These are phyloP conservation scores for Claviceps pusilla DNA, from an alignment of 2,329 filamentous ascomycete species.

Conservation along the genomic window DNA sequence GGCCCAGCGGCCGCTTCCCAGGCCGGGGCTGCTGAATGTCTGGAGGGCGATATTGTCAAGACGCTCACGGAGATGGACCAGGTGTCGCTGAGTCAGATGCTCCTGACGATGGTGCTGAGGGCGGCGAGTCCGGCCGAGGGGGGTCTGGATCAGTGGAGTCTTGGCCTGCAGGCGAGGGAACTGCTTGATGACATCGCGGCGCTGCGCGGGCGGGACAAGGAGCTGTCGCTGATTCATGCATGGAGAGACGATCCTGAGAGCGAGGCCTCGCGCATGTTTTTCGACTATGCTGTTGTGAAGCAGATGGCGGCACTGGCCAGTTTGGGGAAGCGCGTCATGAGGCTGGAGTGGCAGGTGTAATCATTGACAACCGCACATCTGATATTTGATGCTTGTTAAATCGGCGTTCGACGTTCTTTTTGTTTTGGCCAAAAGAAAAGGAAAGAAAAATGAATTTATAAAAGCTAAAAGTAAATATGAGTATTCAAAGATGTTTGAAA, in stretches of 20 bases:
- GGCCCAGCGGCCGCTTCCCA: constrained; percentile 10
- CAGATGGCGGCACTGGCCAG: constrained; percentile 32
- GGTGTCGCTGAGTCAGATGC: constrained; percentile 36
- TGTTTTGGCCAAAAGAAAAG: no score
- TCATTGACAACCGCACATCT: no score
- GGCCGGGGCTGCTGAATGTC: constrained; percentile 10
- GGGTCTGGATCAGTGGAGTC: constrained; percentile 28
- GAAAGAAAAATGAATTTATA: no score
- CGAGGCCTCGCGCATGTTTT: constrained; percentile 29
- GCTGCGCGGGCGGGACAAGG: constrained; percentile 29
- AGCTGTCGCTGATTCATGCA: constrained; percentile 26
- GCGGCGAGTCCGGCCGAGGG: constrained; percentile 28
- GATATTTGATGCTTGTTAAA: no score
- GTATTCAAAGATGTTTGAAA: no score
- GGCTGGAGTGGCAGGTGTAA: constrained; percentile 21
- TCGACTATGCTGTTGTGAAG: constrained; percentile 32
- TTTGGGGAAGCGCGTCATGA: constrained; percentile 30
- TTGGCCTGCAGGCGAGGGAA: constrained; percentile 27
- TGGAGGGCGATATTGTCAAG: constrained; percentile 14
- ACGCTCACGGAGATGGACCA: constrained; percentile 32
- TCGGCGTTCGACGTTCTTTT: no score
- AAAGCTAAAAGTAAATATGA: no score
- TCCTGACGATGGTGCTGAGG: constrained; percentile 32
- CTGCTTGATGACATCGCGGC: constrained; percentile 35
- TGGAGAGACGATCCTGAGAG: constrained; percentile 29